A percentile compares a stretch with the other conserved stretches of the same genome.
phyloP scores from a whole-genome alignment of 352 stramenopile species.

The Globisporangium megalacanthum region DNA sequence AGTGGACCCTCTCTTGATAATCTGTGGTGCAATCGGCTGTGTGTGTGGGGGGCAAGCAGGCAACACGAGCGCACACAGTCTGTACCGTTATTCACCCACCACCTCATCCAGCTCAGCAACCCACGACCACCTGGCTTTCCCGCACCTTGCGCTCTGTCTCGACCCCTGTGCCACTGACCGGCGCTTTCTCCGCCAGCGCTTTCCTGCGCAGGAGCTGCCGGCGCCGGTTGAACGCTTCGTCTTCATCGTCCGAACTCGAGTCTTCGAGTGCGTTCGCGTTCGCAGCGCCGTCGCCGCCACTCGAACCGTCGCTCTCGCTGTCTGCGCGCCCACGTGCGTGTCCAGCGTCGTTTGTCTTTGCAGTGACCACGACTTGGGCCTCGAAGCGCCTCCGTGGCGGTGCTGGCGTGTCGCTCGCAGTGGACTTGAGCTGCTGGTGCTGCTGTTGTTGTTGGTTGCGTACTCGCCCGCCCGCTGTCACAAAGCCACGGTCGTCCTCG shows the following conservation, averaged over 20 bases:
- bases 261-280: constrained; percentile 52
- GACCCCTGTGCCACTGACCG: constrained; percentile 8
- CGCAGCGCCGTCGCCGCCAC: constrained; percentile 28
- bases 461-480: constrained; percentile 65
- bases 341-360: constrained; percentile 2
- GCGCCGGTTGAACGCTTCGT: constrained; percentile 63
- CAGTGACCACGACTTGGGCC: constrained; percentile 40
- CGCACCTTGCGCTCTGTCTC: constrained; percentile 4
- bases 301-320: constrained; percentile 18
- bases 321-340: constrained; percentile 2
- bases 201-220: constrained; percentile 59
- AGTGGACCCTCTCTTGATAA: constrained; percentile 24
- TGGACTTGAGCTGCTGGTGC: background rate
- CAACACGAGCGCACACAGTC: background rate
- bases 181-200: constrained; percentile 27
- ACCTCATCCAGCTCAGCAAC: background rate
- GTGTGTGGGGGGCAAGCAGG: background rate
- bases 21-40: constrained; percentile 25
- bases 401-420: constrained; percentile 10
- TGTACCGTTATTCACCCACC: background rate
- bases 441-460: constrained; percentile 13
- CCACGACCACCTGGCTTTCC: too few relatives aligned
- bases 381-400: constrained; percentile 45
- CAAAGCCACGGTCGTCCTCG: constrained; percentile 74
- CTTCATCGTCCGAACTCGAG: constrained; percentile 73